These are phyloP conservation scores for Priceomyces carsonii DNA, from an alignment of 805 yeast genomes.

Conservation along the genomic window DNA sequence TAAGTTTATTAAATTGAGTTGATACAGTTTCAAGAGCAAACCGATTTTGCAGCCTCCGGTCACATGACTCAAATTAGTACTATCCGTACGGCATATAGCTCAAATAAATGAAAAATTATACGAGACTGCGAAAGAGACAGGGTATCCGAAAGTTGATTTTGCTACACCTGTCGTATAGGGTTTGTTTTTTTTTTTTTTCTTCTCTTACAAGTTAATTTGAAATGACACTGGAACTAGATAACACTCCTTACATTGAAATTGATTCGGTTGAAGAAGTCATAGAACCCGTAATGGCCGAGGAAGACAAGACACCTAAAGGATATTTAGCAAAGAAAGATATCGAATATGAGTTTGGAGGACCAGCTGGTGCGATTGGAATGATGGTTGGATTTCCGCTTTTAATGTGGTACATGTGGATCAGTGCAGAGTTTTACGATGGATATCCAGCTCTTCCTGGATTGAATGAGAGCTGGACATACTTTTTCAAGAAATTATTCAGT, in stretches of 20 bases:
- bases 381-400: conserved; percentile 86
- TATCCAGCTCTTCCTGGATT: conserved; percentile 65
- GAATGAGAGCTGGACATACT: conserved; percentile 56
- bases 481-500: conserved; percentile 43
- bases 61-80: too few relatives aligned
- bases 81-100: too few relatives aligned
- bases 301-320: conserved; percentile 18
- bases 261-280: conserved; percentile 1
- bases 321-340: conserved; percentile 48
- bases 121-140: too few relatives aligned
- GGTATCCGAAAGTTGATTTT: background rate
- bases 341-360: conserved; percentile 93
- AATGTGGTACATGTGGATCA: conserved; percentile 97
- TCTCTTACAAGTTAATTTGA: background rate
- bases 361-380: conserved; percentile 87
- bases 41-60: too few relatives aligned
- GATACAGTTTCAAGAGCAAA: too few relatives aligned
- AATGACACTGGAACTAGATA: background rate
- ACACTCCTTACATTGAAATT: conserved; percentile 1
- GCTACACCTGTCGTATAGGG: background rate
- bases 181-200: background rate
- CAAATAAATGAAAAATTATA: too few relatives aligned
- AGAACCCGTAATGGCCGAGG: background rate
- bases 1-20: too few relatives aligned
- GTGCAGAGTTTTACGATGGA: conserved; percentile 80